Conservation (phyloP, 257 asterid genomes). For the Hygrophila difformis region DNA sequence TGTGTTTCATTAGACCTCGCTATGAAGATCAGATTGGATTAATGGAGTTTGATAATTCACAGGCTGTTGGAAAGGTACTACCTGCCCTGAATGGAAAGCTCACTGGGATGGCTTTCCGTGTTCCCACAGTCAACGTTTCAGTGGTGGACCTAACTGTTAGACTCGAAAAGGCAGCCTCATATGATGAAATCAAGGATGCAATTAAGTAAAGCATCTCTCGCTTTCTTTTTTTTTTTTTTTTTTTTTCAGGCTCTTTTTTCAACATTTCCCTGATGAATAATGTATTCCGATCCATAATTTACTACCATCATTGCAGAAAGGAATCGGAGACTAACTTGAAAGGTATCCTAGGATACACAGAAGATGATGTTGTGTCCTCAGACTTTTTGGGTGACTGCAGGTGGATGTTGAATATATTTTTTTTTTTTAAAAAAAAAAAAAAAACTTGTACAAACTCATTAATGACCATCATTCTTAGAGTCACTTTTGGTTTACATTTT, state of each 20-base stretch:
- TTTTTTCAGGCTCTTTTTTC: not conserved
- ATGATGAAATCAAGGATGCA: conserved; percentile 51
- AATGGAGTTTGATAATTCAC: too few species aligned
- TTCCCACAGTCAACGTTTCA: conserved; percentile 51
- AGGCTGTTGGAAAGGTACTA: conserved; percentile 58
- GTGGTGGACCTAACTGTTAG: conserved; percentile 50
- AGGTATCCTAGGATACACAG: conserved; percentile 50
- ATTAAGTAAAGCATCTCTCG: conserved; percentile 41
- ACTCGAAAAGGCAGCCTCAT: conserved; percentile 40
- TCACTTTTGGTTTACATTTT: too few species aligned
- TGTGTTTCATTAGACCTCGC: too few species aligned
- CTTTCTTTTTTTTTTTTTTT: not conserved
- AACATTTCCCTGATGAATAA: too few species aligned
- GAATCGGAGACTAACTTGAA: conserved; percentile 33
- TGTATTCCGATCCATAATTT: too few species aligned
- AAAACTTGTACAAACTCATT: too few species aligned
- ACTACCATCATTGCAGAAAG: conserved; percentile 23
- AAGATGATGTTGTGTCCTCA: conserved; percentile 44
- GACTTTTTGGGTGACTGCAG: conserved; percentile 44
- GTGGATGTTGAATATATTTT: conserved; percentile 12
- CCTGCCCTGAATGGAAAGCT: conserved; percentile 54
- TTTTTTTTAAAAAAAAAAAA: not conserved
- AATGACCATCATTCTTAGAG: too few species aligned
- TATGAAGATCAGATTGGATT: too few species aligned
- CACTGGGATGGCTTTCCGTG: conserved; percentile 61